These are phyloP conservation scores for Suillus paluster DNA, from an alignment of 768 basidiomycete genomes.

Conservation along the genomic window DNA sequence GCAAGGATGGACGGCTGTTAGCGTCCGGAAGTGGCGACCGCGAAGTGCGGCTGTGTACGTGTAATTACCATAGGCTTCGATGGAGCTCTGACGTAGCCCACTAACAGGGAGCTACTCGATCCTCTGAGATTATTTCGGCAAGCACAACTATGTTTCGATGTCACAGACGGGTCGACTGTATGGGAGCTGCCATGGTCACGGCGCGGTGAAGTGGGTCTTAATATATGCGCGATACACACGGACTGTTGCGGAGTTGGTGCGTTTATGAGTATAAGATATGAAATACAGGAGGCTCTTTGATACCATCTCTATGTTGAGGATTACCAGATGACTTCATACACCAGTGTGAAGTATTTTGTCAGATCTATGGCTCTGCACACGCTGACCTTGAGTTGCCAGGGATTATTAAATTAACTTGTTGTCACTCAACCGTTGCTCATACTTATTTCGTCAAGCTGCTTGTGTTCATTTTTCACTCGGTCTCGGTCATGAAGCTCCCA, in stretches of 20 bases:
- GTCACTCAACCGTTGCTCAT: too few species aligned
- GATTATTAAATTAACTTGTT: neutral
- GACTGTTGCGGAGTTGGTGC: neutral
- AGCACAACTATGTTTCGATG: neutral
- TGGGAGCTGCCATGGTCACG: neutral
- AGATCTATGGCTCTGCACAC: neutral
- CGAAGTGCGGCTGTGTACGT: slow-evolving; percentile 70
- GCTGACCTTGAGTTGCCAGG: neutral
- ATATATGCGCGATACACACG: neutral
- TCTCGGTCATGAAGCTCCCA: neutral
- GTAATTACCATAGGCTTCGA: neutral
- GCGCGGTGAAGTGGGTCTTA: neutral
- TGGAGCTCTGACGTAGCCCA: neutral
- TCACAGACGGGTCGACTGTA: neutral
- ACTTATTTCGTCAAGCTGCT: too few species aligned
- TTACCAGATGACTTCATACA: neutral
- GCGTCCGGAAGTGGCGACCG: slow-evolving; percentile 77
- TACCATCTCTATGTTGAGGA: neutral
- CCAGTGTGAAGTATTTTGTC: neutral
- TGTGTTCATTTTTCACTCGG: neutral
- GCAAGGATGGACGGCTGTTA: slow-evolving; percentile 60
- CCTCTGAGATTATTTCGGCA: neutral
- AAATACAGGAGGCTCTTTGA: neutral
- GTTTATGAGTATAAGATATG: neutral
- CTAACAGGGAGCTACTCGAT: slow-evolving; percentile 3